Evolutionary conservation across 2,329 filamentous ascomycete genomes (phyloP), one percentile per base, ranked within the genome.

Genomic region (Paecilomyces formosus): DNA sequence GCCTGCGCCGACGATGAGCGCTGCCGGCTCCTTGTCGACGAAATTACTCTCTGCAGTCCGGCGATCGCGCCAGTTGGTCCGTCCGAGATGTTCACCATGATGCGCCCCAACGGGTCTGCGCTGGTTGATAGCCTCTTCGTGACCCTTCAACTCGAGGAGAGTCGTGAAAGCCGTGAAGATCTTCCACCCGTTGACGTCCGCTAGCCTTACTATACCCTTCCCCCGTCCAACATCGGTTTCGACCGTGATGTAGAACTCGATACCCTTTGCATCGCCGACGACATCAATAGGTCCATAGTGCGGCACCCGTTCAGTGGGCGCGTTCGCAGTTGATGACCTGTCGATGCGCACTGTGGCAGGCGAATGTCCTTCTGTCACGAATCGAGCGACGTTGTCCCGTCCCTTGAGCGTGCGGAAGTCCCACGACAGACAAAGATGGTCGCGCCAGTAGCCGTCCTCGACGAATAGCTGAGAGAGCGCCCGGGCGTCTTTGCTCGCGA

Each of bases 151-250:
- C 39, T 82, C 79, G 1, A 78, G 66, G 4, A 90, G 72, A 0
- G 78, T 76, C 0, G 87, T 89, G 65, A 84, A 88, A 0, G 89
- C 64, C 1, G 84, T 86, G 61, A 83, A 87, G 0, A 84, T 81
- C 66, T 85, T 86, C 85, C 85, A 89, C 5, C 70, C 72, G 4
- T 72, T 53, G n/a, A 50, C 67, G 61, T 76, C 70, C 0, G 72
- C 71, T 0, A 89, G 68, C 3, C 84, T 75, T 0, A 82, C 75
- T 1, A 88, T 63, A 1, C 87, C 87, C 1, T 78, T 71, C 0
- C 85, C 88, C 0, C 64, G 63, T 0, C 86, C 86, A 1, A 82
- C 63, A 4, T 76, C 72, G 0, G 82, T 86, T 2, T 81, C 76
- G 21, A 86, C 72, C 0, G 69, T 77, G 55, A 87, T 71, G 63